These are phyloP conservation scores for Yamagishiella unicocca DNA, from an alignment of 139 green algal genomes.

Conservation along the genomic window DNA sequence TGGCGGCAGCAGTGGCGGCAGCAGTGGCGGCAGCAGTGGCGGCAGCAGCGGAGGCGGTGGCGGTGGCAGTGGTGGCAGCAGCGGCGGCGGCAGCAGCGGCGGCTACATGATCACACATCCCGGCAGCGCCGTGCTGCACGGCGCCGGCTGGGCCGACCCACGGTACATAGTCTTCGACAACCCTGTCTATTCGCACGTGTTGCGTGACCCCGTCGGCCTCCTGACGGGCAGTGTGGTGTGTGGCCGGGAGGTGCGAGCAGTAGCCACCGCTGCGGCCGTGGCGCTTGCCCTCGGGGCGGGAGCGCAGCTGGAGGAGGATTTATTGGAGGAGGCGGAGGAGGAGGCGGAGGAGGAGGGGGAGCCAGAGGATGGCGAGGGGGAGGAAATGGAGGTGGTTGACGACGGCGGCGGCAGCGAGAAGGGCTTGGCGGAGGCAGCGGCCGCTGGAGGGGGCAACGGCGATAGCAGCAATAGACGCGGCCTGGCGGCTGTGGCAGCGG, in stretches of 20 bases:
- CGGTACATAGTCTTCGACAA: constrained; percentile 46
- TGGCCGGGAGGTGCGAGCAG: background rate
- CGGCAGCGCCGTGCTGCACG: constrained; percentile 4
- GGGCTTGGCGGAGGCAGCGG: background rate
- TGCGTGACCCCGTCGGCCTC: constrained; percentile 5
- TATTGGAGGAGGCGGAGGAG: background rate
- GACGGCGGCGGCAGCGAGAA: background rate
- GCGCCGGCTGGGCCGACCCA: constrained; percentile 35
- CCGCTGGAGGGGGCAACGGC: background rate
- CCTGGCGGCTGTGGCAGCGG: background rate
- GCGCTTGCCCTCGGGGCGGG: background rate
- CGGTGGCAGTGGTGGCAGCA: background rate
- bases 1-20: background rate
- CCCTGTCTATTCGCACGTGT: background rate
- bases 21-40: background rate
- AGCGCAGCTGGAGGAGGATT: background rate
- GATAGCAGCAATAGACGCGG: background rate
- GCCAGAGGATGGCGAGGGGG: too few species aligned
- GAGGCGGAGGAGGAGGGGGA: background rate
- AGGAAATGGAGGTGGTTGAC: background rate
- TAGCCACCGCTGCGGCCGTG: background rate
- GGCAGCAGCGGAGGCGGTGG: background rate
- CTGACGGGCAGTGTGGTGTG: constrained; percentile 12
- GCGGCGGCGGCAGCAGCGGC: background rate
- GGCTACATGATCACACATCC: constrained; percentile 38